Evolutionary conservation across 2,329 filamentous ascomycete species (phyloP).

Genomic region (Pezicula rhizophila): DNA sequence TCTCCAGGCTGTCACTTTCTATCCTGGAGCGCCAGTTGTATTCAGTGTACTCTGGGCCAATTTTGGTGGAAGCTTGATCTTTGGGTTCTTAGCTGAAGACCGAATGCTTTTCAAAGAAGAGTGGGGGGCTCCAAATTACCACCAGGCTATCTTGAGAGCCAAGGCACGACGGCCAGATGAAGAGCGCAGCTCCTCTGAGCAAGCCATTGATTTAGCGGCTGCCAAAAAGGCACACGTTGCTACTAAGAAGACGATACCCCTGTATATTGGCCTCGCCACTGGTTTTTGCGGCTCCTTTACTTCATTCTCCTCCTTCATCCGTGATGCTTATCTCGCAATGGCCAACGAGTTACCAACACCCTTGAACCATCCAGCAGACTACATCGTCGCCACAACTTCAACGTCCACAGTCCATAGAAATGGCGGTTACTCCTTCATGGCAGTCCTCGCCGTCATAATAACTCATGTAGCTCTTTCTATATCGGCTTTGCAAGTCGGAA

Average conservation of each 20-base stretch:
- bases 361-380: conserved; percentile 31
- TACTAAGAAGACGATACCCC: conserved; percentile 77
- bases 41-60: conserved; percentile 84
- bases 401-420: conserved; percentile 45
- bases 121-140: conserved; percentile 45
- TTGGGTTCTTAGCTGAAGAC: conserved; percentile 84
- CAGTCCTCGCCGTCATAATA: conserved; percentile 69
- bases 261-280: conserved; percentile 81
- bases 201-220: conserved; percentile 32
- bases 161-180: conserved; percentile 31
- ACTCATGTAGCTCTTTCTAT: conserved; percentile 66
- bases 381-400: conserved; percentile 24
- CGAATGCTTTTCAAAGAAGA: conserved; percentile 66
- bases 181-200: conserved; percentile 25
- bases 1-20: conserved; percentile 71
- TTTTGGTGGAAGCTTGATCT: conserved; percentile 70
- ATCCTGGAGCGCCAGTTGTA: conserved; percentile 68
- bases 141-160: conserved; percentile 29
- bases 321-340: conserved; percentile 72
- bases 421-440: conserved; percentile 77
- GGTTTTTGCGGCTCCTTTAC: conserved; percentile 89
- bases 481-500: conserved; percentile 63
- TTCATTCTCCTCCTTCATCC: conserved; percentile 80
- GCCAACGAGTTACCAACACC: conserved; percentile 64
- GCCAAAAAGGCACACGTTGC: conserved; percentile 53